Base-by-base conservation (phyloP, 164 flowering plant species). In the Piper betle region DNA sequence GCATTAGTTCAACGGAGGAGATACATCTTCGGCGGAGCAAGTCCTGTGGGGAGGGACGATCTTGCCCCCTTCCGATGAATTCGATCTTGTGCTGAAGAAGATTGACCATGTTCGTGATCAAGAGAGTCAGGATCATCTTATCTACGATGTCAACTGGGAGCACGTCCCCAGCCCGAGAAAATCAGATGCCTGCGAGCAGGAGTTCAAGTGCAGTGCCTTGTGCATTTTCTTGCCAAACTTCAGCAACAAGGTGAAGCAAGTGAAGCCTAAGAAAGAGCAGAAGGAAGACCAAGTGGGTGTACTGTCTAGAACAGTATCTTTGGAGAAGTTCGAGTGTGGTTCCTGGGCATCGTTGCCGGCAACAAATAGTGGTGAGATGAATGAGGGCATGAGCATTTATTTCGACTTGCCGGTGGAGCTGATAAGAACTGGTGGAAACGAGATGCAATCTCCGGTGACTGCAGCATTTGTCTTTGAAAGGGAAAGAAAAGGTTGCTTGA, bases 271-370 rank as follows among this genome's bases (percentile, higher is more conserved):
- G 57, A 78, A 66, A 63, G 71, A 63, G 9, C 63, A 52, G 6
- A 53, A 40, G 59, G 71, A 65, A 40, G 61, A 58, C 6, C 73
- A 56, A 39, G 18, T 12, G n/a, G 55, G 56, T 12, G 70, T 67
- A 11, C 61, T 80, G 13, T 82, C 92, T 4, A 78, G 80, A 57
- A 73, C 75, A 0, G 80, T 80, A 39, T 84, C 87, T 0, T 39
- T 86, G 60, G 87, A 84, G 71, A 85, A 78, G 64, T 85, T 83
- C 19, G 91, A 85, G 58, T 85, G 91, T 46, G 91, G 81, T 5
- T 85, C 87, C 0, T 83, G 87, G 91, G 71, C 79, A 16, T 82
- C 86, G n/a, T 71, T 82, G 2, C 70, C 75, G 4, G 62, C 67
- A 17, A 18, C 61, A 6, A 70, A 64, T 37, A 72, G 67, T 0